phyloP scores from a whole-genome alignment of 768 basidiomycete genomes.

The Suillus subaureus region DNA sequence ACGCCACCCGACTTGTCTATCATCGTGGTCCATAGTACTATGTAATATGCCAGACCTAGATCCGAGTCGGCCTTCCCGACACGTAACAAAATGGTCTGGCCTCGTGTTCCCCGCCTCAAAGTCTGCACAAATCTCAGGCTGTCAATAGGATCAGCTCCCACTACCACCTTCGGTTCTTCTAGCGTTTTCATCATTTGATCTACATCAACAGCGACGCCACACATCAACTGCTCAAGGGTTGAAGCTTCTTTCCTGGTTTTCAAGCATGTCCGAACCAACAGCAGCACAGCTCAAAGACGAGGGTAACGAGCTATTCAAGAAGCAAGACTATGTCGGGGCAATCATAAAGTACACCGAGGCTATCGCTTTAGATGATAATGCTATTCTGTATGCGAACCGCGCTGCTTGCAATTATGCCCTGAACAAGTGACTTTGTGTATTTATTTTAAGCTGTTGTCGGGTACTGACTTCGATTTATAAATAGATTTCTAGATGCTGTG shows the following conservation, averaged over 20 bases:
- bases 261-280: slow-evolving; percentile 4
- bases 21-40: too few species aligned
- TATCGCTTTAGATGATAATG: slow-evolving; percentile 40
- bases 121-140: slow-evolving; percentile 2
- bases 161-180: neutral
- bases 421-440: slow-evolving; percentile 31
- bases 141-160: neutral
- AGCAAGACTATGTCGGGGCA: slow-evolving; percentile 37
- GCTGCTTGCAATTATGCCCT: slow-evolving; percentile 42
- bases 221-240: neutral
- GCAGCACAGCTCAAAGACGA: slow-evolving; percentile 36
- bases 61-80: neutral
- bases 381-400: slow-evolving; percentile 47
- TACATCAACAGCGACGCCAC: neutral
- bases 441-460: neutral
- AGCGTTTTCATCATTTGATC: neutral
- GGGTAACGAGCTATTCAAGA: slow-evolving; percentile 42
- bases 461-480: neutral
- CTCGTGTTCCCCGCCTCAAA: slow-evolving; percentile 3
- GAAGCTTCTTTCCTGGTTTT: neutral
- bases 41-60: too few species aligned
- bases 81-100: neutral
- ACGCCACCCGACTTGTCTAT: too few species aligned
- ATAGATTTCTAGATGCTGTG: slow-evolving; percentile 11
- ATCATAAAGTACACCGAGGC: slow-evolving; percentile 44